Base-by-base conservation (phyloP, 1,284 basidiomycete species). In the Neonothopanus nambi region DNA sequence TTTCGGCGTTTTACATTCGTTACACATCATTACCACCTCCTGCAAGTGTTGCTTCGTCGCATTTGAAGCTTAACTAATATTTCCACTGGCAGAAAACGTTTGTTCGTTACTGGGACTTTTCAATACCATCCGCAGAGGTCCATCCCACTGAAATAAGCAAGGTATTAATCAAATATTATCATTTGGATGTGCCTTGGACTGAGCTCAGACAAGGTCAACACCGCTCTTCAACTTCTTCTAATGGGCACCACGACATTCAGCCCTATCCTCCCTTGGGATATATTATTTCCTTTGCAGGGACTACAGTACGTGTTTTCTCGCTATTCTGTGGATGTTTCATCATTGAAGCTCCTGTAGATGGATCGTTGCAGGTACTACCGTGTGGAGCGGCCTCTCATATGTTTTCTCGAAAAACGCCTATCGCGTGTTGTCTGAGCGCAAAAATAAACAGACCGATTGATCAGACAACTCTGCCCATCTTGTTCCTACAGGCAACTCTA, bases 1-100 rank as follows among this genome's bases (percentile, higher is more conserved):
- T 97, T 5, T 91, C 91, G 5, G 97, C 96, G 2, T 95, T 99
- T 66, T 94, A 92, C 66, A 93, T 98, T 62, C 89, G 96, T 23
- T 99, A 92, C 70, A 89, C 86, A 3, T 92, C 95, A 0, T 74
- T 99, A 6, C 90, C 95, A 8, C 75, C 78, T 44, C 96, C 96
- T 1, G 93, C 95, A 72, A 59, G 90, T 21, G 17, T 33, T 33
- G 40, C 46, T 53, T 7, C 46, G 52, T 48, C 18, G 21, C 52
- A 40, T 33, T 41, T 49, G 43, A 43, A 39, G 26, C 26, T 48
- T 11, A 52, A 36, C 44, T 36, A 13, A 44, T n/a, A n/a, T 15
- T 15, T 41, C 24, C 13, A 28, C 24, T 3, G 8, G 11, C 63
- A 95, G 91, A 95, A 96, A 87, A 98, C 95, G 0, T 86, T 93